phyloP scores from a whole-genome alignment of 2,329 filamentous ascomycete genomes.

The Penicillium sp. region DNA sequence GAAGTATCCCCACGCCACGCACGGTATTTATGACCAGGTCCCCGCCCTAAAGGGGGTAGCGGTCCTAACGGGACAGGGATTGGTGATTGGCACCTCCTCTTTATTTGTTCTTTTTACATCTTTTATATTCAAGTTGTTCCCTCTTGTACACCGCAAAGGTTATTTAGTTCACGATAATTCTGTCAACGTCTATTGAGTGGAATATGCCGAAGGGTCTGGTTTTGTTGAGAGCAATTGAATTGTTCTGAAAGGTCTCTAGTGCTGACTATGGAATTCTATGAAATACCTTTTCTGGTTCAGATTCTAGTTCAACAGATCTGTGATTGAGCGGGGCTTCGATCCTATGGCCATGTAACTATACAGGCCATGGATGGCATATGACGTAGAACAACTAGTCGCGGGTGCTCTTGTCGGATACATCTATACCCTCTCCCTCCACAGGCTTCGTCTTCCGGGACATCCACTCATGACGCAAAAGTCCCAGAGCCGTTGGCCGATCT shows the following conservation, averaged over 20 bases:
- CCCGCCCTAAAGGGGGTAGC: too few relatives aligned
- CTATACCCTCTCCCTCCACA: neutral
- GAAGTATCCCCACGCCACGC: too few relatives aligned
- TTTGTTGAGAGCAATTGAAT: neutral
- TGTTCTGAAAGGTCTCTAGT: neutral
- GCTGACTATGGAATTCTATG: neutral
- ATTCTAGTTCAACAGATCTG: neutral
- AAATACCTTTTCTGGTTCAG: neutral
- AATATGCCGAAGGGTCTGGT: too few relatives aligned
- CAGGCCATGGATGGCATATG: neutral
- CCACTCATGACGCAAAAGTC: slow-evolving; percentile 42
- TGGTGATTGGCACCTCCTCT: too few relatives aligned
- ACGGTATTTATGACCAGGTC: too few relatives aligned
- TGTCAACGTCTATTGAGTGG: neutral
- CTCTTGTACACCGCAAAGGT: too few relatives aligned
- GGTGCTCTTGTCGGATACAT: neutral
- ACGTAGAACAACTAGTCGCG: neutral
- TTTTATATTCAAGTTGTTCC: too few relatives aligned
- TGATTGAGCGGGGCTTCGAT: neutral
- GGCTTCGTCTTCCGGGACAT: slow-evolving; percentile 16
- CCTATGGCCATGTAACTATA: neutral
- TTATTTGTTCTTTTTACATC: too few relatives aligned
- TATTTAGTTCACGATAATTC: too few relatives aligned
- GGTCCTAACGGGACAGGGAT: too few relatives aligned
- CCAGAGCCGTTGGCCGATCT: slow-evolving; percentile 30